Evolutionary conservation across 306 rosid species (phyloP).

Genomic region (Cotoneaster glaucophyllus): DNA sequence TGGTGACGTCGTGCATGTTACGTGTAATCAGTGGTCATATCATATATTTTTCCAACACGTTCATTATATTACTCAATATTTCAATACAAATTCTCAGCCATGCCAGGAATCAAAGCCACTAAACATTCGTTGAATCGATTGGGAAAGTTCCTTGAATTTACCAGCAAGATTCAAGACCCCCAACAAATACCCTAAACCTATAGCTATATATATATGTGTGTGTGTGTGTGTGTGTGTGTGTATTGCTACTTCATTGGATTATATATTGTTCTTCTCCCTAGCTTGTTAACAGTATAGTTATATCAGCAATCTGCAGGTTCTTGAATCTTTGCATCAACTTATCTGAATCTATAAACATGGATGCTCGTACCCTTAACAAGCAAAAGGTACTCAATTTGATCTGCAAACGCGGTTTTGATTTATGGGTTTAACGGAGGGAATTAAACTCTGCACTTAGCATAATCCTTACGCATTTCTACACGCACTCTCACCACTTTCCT

Average conservation of each 20-base stretch:
- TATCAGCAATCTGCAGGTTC: neutral
- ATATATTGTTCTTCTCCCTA: neutral
- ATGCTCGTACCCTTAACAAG: neutral
- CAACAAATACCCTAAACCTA: too few relatives aligned
- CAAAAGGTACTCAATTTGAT: constrained; percentile 1
- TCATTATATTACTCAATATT: constrained; percentile 32
- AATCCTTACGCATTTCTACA: neutral
- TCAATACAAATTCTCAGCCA: neutral
- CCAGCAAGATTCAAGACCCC: neutral
- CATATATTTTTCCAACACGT: constrained; percentile 30
- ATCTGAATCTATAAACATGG: constrained; percentile 3
- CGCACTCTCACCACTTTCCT: neutral
- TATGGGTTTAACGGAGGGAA: neutral
- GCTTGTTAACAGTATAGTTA: neutral
- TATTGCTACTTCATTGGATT: too few relatives aligned
- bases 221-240: too few relatives aligned
- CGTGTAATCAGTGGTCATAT: neutral
- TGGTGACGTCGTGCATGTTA: neutral
- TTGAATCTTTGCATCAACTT: neutral
- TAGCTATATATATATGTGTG: too few relatives aligned
- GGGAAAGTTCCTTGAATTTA: constrained; percentile 5
- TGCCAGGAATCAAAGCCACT: neutral
- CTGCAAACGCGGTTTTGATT: neutral
- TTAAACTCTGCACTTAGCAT: neutral
- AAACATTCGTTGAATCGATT: neutral